phyloP scores from a whole-genome alignment of 2,329 filamentous ascomycete genomes.

The Ceratocystis alfenasii region DNA sequence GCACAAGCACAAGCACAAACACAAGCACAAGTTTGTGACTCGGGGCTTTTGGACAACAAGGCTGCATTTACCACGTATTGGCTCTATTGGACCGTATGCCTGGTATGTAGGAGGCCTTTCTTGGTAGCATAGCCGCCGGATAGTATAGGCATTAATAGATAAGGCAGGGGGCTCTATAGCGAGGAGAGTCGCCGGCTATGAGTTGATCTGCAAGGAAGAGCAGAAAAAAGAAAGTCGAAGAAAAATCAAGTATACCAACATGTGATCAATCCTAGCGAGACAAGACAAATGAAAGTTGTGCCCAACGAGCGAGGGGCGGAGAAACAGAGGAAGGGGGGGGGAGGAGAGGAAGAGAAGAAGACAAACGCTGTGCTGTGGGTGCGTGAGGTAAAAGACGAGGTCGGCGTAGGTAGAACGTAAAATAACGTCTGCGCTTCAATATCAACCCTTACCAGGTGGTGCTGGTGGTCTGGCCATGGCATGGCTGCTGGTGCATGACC shows the following conservation, averaged over 20 bases:
- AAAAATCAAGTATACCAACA: not conserved
- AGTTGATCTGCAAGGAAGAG: not conserved
- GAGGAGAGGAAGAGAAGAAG: not conserved
- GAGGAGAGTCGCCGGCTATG: too few relatives aligned
- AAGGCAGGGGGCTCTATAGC: not conserved
- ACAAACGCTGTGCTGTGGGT: not conserved
- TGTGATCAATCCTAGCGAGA: constrained; percentile 3
- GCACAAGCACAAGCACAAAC: not conserved
- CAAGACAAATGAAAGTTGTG: not conserved
- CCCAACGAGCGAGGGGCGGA: not conserved
- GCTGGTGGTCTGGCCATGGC: too few relatives aligned
- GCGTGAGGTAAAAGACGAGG: not conserved
- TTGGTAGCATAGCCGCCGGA: too few relatives aligned
- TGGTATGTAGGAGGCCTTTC: too few relatives aligned
- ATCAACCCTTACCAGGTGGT: too few relatives aligned
- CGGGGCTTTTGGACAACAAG: not conserved
- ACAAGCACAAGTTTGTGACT: not conserved
- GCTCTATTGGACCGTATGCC: too few relatives aligned
- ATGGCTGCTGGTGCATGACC: too few relatives aligned
- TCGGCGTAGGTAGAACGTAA: too few relatives aligned
- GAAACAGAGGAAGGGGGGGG: not conserved
- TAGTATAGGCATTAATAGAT: not conserved
- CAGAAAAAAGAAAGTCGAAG: constrained; percentile 1
- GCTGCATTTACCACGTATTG: too few relatives aligned
- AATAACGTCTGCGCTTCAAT: too few relatives aligned